Base-by-base conservation (phyloP, 75 land plant genomes). In the Sequoiadendron giganteum region DNA sequence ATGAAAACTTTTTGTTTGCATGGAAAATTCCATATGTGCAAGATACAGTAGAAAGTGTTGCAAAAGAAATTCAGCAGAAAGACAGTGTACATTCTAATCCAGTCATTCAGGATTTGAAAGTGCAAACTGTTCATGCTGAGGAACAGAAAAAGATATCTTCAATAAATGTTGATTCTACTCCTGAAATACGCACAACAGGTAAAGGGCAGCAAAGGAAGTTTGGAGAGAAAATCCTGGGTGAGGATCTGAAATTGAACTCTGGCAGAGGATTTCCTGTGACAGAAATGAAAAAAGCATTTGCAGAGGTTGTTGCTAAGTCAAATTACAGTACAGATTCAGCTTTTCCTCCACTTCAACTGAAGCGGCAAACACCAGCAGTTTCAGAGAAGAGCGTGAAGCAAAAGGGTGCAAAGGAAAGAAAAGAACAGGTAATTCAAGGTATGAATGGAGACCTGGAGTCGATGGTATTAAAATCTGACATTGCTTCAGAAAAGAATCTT, bases 271-370 rank as follows among this genome's bases (percentile, higher is more conserved):
- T 94, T 73, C 92, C 95, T 11, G 87, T 89, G 76, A 87, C 90
- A 80, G 88, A 91, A 68, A 90, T 90, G 92, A 93, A 88, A 87
- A 94, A 93, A 88, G 94, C 96, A 25, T 97, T 96, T 90, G 85
- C 96, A 72, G 96, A 94, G 79, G 96, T 93, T 72, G 95, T 94
- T 86, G 94, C 95, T 48, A 97, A 95, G 54, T 90, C 91, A 52
- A 91, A 86, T 75, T 90, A 90, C 76, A 87, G 88, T 83, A 72
- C 81, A 42, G 97, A 95, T 86, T 92, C 94, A 28, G 93, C 91
- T 85, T 95, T 95, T 83, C 96, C 98, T 89, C 95, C 96, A 36
- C 95, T 95, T 77, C 95, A 95, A 54, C 92, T 89, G 61, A 95
- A 86, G 86, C 86, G 93, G 85, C 93, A 89, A 82, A 82, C 85